Base-by-base conservation (phyloP, 78 protist species). In the Dictyostelium purpureum region DNA sequence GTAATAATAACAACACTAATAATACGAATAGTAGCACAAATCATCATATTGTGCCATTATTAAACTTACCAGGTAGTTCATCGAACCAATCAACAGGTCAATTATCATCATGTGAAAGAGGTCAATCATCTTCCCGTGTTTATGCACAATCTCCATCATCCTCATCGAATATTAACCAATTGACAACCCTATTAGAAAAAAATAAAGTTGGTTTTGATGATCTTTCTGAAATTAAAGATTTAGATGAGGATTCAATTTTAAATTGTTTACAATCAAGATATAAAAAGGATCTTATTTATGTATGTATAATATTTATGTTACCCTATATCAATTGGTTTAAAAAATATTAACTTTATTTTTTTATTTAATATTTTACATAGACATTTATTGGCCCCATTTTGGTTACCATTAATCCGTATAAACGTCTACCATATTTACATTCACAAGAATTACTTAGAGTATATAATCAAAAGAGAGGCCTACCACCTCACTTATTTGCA, bases 271-370 rank as follows among this genome's bases (percentile, higher is more conserved):
- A 81, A 52, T 19, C 61, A 24, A 81, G 89, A 69, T 81, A 28
- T 69, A 81, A 81, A 69, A 81, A 81, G 76, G 61, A 69, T 49
- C 66, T 81, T 52, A 81, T 81, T 52, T 81, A 81, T 81, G 89
- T 81, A 81, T 26, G 89, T 67, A 12, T 2, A 16, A 0, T 51
- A 42, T 43, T 9, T 0, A 10, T 42, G 1, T 45, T 3, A 9
- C 47, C n/a, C n/a, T n/a, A n/a, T n/a, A n/a, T n/a, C n/a, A n/a
- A n/a, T n/a, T n/a, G 14, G 1, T 43, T 56, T 26, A 24, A 54
- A n/a, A 6, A 4, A n/a, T 16, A 6, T 71, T 16, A 10, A 9
- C 73, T 65, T 0, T 65, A 18, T 18, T 66, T 66, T 12, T 37
- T 21, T 40, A n/a, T 38, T 38, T 40, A 38, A 3, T 6, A 16